Percentiles rank a stretch among this genome's conserved stretches.
These are phyloP conservation scores for Pythium dissotocum DNA, from an alignment of 352 stramenopile species.

Conservation along the genomic window DNA sequence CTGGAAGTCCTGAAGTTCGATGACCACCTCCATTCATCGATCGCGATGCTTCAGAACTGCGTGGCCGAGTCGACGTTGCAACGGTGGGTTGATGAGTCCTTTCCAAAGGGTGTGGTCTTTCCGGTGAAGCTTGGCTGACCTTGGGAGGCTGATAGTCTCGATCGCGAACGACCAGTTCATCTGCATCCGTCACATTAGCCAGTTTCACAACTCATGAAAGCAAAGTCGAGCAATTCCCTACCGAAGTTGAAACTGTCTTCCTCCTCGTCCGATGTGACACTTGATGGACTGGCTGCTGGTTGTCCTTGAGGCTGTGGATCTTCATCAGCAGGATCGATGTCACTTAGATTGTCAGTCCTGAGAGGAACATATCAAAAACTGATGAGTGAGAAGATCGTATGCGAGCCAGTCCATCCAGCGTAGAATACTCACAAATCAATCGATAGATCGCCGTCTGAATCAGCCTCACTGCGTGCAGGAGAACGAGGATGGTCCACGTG, in stretches of 20 bases:
- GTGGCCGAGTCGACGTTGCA: neutral
- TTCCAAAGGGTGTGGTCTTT: neutral
- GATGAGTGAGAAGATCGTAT: neutral
- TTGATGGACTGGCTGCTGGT: neutral
- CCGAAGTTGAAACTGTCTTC: slow-evolving; percentile 38
- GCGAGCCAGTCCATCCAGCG: neutral
- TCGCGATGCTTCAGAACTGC: neutral
- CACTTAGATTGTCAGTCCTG: slow-evolving; percentile 11
- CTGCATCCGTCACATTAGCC: neutral
- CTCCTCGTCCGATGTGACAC: slow-evolving; percentile 13
- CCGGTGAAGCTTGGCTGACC: neutral
- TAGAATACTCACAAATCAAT: slow-evolving; percentile 58
- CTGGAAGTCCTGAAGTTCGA: neutral
- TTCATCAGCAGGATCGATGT: neutral
- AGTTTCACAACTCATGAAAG: neutral
- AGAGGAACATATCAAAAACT: neutral
- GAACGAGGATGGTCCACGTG: neutral
- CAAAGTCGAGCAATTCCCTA: neutral
- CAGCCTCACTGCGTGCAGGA: neutral
- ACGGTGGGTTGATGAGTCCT: neutral
- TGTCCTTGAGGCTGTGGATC: neutral
- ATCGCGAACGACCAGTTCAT: slow-evolving; percentile 20
- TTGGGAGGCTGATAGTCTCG: neutral
- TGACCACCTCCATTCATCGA: neutral
- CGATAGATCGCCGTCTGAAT: slow-evolving; percentile 41